Base-by-base conservation (phyloP, 2,329 filamentous ascomycete species). In the Penicillium sumatraense region DNA sequence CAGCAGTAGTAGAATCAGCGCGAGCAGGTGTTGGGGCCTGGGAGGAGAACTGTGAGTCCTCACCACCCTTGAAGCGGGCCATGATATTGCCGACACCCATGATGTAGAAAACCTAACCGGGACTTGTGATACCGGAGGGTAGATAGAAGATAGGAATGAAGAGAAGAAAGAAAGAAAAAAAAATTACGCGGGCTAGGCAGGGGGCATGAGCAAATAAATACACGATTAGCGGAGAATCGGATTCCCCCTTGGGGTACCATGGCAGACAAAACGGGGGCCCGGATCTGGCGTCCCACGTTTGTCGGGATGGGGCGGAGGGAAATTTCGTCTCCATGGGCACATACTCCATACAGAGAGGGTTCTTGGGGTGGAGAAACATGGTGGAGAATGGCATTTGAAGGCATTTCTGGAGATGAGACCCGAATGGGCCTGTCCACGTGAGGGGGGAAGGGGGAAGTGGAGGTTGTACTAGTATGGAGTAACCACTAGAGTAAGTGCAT, bases 11-110 rank as follows among this genome's bases (percentile, higher is more conserved):
- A 3, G 71, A 73, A 50, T 72, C 69, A 6, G 67, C 53, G 38
- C 69, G 67, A 47, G 68, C 62, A 52, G 72, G 70, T 42, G 66
- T 71, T n/a, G 71, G 58, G 24, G 70, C 59, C 54, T 72, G 64
- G 11, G 71, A 69, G 40, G 71, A 68, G 51, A 72, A 71, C 20
- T 67, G 63, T 42, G 69, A 67, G 46, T 66, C 64, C 16, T 59
- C 58, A 42, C 61, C 57, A 16, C 48, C 51, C 65, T 73, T 72
- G 47, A 70, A 49, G 57, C 67, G 68, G 35, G 57, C 53, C 56
- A 72, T 64, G 11, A 72, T 47, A 33, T 64, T 65, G 49, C 51
- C 54, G 57, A 72, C 42, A 61, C 69, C 70, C 70, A 72, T 72
- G 45, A 26, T 65, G 58, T 47, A 54, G 24, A 33, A 49, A 20